Evolutionary conservation across 257 asterid species (phyloP).

Genomic region (Solanum ossicruentum): DNA sequence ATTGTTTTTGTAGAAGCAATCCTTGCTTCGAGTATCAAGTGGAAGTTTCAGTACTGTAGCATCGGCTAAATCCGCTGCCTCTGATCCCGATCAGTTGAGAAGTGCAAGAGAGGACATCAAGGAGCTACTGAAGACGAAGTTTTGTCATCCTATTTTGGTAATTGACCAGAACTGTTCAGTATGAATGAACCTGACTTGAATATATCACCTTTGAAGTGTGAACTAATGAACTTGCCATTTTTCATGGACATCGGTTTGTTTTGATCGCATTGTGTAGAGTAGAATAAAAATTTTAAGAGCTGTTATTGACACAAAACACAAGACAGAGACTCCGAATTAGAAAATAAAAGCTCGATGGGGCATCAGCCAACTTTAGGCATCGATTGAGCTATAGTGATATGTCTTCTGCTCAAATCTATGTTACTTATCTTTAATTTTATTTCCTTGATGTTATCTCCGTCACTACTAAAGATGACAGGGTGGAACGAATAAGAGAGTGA

Average conservation of each 20-base stretch:
- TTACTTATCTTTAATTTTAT: not conserved
- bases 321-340: not conserved
- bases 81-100: constrained; percentile 73
- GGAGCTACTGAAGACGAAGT: constrained; percentile 51
- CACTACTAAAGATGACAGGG: not conserved
- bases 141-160: constrained; percentile 59
- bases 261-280: not conserved
- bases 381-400: not conserved
- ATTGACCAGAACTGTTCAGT: not conserved
- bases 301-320: not conserved
- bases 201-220: not conserved
- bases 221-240: not conserved
- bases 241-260: not conserved
- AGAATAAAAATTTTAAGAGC: not conserved
- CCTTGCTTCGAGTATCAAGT: constrained; percentile 23
- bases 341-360: not conserved
- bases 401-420: not conserved
- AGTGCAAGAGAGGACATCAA: constrained; percentile 89
- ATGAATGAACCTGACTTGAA: not conserved
- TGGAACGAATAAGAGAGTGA: not conserved
- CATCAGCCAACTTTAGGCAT: not conserved
- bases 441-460: not conserved
- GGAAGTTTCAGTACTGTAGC: constrained; percentile 37
- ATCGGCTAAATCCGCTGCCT: constrained; percentile 61
- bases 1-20: constrained; percentile 20